A percentile compares a stretch with the other conserved stretches of the same genome.
Evolutionary conservation across 768 basidiomycete genomes (phyloP).

Genomic region (Tricholoma sp.): DNA sequence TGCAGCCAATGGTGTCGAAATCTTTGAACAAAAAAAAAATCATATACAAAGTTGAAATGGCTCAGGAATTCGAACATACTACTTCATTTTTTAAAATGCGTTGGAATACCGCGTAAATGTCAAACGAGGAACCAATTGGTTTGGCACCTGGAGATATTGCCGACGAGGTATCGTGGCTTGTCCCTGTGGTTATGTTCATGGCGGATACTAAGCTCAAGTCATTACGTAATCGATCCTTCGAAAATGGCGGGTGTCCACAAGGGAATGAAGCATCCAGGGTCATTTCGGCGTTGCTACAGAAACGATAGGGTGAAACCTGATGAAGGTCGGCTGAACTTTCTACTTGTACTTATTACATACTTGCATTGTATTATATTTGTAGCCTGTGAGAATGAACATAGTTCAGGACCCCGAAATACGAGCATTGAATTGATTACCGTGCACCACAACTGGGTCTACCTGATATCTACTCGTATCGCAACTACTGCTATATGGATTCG

Average conservation of each 20-base stretch:
- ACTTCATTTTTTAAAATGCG: constrained; percentile 58
- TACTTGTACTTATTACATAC: too few relatives aligned
- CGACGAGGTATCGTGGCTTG: neutral
- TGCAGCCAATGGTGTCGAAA: constrained; percentile 82
- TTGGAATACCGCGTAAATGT: constrained; percentile 49
- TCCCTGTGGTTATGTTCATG: neutral
- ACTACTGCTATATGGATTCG: neutral
- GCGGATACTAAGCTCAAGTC: neutral
- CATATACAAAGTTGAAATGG: neutral
- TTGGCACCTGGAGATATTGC: constrained; percentile 2
- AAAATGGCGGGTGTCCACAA: neutral
- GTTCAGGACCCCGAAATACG: neutral
- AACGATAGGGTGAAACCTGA: neutral
- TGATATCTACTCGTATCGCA: neutral
- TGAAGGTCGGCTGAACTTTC: neutral
- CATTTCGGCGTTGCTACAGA: neutral
- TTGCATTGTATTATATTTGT: neutral
- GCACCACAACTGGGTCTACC: neutral
- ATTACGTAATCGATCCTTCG: neutral
- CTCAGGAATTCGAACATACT: constrained; percentile 35
- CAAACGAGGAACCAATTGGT: constrained; percentile 20
- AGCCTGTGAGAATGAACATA: neutral
- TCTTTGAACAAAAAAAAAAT: constrained; percentile 32
- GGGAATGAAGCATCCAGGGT: neutral
- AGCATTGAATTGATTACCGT: neutral